Evolutionary conservation across 2,329 filamentous ascomycete species (phyloP), one percentile per base, ranked within the genome.

Genomic region (Macrophomina pseudophaseolina): DNA sequence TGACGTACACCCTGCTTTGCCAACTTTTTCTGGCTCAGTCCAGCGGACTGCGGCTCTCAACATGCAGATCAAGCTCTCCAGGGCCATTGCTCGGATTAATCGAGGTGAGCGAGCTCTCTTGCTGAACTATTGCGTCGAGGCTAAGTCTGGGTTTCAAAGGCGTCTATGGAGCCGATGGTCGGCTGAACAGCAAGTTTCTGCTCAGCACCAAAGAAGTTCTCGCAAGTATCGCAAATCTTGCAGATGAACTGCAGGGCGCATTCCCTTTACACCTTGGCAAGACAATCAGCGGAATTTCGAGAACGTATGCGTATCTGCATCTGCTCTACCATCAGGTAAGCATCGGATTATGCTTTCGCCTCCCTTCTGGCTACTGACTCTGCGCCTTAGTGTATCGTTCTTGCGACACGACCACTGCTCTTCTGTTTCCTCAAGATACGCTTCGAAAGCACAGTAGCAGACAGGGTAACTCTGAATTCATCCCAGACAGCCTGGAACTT

Each of bases 1-100:
- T n/a, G 82, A 86, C 49, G 80, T 87, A 0, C 78, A 81, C 7
- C 80, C 82, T 0, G 76, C 78, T 5, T 76, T 84, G 6, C 82
- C 85, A 0, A 74, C 74, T 8, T 85, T 82, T 28, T 71, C 76
- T 1, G 76, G 74, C 30, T 80, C 78, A 12, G 32, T 53, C 9
- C 79, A 82, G 59, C 76, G 78, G 54, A 74, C 75, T n/a, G 72
- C 76, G 18, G 80, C 79, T 1, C 71, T 84, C 16, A 74, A 74
- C 11, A 80, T 84, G 71, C 80, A 84, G 52, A 81, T 84, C 56
- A 81, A 81, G 64, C 72, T 84, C 40, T 81, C 81, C 3, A 77
- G 78, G 46, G 78, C 81, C 14, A 80, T 82, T 42, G 79, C 81
- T 1, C 76, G 80, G 23, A 82, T 84, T 28, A 76, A 81, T 14